phyloP scores from a whole-genome alignment of 2,329 filamentous ascomycete species.

The Didymella pinodella region DNA sequence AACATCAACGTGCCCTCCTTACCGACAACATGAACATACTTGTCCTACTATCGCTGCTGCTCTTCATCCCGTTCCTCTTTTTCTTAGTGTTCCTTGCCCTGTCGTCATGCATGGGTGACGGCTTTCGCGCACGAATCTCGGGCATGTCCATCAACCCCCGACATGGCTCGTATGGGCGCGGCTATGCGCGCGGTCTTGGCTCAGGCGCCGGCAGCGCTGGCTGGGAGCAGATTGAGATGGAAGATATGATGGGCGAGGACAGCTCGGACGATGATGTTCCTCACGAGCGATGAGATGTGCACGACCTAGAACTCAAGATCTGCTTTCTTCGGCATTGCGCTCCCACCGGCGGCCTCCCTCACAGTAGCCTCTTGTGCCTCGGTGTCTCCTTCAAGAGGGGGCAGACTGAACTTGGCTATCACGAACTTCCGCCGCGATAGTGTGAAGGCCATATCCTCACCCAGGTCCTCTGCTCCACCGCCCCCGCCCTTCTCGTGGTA shows the following conservation, averaged over 20 bases:
- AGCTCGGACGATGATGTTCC: conserved; percentile 36
- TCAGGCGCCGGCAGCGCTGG: conserved; percentile 61
- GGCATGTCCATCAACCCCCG: conserved; percentile 55
- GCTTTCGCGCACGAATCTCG: conserved; percentile 55
- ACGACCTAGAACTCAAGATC: conserved; percentile 72
- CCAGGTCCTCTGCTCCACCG: conserved; percentile 67
- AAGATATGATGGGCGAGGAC: conserved; percentile 63
- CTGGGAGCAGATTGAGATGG: conserved; percentile 70
- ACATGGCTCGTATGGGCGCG: conserved; percentile 60
- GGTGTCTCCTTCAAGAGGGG: conserved; percentile 80
- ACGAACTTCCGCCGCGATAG: conserved; percentile 83
- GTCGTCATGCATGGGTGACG: conserved; percentile 64
- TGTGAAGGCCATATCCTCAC: conserved; percentile 90
- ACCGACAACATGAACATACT: conserved; percentile 45
- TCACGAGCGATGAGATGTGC: conserved; percentile 3
- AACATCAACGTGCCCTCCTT: conserved; percentile 5
- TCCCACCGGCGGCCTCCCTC: conserved; percentile 46
- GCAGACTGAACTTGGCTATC: conserved; percentile 87
- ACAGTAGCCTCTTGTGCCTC: conserved; percentile 63
- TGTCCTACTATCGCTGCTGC: conserved; percentile 41
- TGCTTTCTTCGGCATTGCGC: conserved; percentile 61
- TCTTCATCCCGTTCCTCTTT: conserved; percentile 49
- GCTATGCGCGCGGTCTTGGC: conserved; percentile 64
- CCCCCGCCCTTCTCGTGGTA: conserved; percentile 90
- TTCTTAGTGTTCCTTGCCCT: conserved; percentile 60